phyloP scores from a whole-genome alignment of 2,329 filamentous ascomycete genomes.

The Phialophora verrucosa region DNA sequence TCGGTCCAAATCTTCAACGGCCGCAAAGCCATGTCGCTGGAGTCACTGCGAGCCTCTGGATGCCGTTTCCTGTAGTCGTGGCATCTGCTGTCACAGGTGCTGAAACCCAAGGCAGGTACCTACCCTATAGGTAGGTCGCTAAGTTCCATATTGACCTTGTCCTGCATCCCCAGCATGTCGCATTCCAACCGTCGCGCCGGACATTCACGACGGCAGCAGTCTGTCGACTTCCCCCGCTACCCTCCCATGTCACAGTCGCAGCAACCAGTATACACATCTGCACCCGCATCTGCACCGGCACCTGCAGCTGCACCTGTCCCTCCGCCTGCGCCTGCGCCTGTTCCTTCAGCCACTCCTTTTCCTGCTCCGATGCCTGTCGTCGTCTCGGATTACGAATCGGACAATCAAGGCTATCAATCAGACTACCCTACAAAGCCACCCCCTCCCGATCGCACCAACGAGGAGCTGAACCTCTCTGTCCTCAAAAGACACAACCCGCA shows the following conservation, averaged over 20 bases:
- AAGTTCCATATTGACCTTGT: constrained; percentile 23
- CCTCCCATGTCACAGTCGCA: constrained; percentile 33
- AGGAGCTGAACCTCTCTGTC: constrained; percentile 85
- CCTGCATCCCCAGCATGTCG: constrained; percentile 31
- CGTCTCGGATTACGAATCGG: constrained; percentile 68
- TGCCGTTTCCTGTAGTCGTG: neutral
- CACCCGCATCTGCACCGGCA: constrained; percentile 2
- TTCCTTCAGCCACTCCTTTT: constrained; percentile 8
- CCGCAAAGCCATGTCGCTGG: neutral
- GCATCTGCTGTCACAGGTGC: neutral
- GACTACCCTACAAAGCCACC: constrained; percentile 49
- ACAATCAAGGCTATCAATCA: constrained; percentile 59
- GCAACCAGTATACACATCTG: constrained; percentile 15
- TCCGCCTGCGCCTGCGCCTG: constrained; percentile 5
- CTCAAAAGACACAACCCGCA: constrained; percentile 79
- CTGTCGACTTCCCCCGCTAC: constrained; percentile 39
- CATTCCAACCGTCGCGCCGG: constrained; percentile 30
- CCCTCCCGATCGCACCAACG: constrained; percentile 69
- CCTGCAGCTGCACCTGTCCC: neutral
- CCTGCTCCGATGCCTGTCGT: constrained; percentile 25
- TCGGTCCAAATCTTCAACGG: neutral
- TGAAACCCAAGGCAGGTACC: constrained; percentile 22
- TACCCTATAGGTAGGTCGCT: constrained; percentile 30
- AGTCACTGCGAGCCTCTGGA: neutral
- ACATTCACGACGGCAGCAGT: constrained; percentile 37